phyloP scores from a whole-genome alignment of 192 early-diverging fungal genomes.

The Geranomyces variabilis region DNA sequence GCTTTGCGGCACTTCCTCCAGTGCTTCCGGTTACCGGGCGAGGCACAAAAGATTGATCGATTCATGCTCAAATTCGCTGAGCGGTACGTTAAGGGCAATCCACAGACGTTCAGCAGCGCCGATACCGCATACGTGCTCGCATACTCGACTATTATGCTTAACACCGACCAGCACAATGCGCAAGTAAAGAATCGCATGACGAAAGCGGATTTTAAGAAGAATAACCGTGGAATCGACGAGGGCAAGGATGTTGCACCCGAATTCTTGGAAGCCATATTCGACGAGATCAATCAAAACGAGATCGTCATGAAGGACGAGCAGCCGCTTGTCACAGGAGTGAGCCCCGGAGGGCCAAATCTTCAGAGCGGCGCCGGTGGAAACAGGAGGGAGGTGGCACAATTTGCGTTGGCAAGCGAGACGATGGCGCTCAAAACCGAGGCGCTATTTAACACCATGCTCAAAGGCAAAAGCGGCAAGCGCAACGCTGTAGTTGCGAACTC shows the following conservation, averaged over 20 bases:
- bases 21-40: conserved; percentile 88
- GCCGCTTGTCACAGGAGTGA: conserved; percentile 37
- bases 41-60: conserved; percentile 94
- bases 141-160: conserved; percentile 91
- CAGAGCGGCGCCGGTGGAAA: conserved; percentile 12
- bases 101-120: conserved; percentile 80
- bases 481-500: conserved; percentile 1
- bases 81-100: conserved; percentile 83
- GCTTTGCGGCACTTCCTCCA: conserved; percentile 85
- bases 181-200: conserved; percentile 89
- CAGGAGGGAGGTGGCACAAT: conserved; percentile 44
- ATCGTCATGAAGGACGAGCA: conserved; percentile 94
- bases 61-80: conserved; percentile 99
- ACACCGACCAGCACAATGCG: conserved; percentile 89
- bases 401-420: conserved; percentile 43
- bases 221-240: conserved; percentile 92
- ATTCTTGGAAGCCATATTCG: conserved; percentile 73
- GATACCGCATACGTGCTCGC: conserved; percentile 93
- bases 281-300: conserved; percentile 83
- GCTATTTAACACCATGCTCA: conserved; percentile 50
- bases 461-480: conserved; percentile 28
- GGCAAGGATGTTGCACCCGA: conserved; percentile 74
- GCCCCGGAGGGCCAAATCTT: conserved; percentile 38
- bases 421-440: conserved; percentile 59
- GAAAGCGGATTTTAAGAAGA: conserved; percentile 80